Evolutionary conservation across 805 yeast species (phyloP).

Genomic region (Starmera dryadoides): DNA sequence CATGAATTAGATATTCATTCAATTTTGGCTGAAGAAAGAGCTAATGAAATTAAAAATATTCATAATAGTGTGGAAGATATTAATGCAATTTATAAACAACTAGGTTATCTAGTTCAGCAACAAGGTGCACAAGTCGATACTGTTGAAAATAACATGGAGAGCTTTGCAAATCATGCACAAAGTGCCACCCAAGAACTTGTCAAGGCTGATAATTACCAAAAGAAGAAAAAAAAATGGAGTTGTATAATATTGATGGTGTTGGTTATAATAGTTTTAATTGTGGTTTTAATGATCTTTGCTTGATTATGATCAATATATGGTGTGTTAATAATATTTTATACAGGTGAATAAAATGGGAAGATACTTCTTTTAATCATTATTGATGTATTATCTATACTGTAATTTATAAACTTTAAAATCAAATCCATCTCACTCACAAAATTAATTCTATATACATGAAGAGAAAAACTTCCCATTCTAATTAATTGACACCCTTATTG

Average conservation of each 20-base stretch:
- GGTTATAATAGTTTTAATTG: constrained; percentile 47
- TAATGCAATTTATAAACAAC: constrained; percentile 75
- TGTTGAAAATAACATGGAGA: constrained; percentile 70
- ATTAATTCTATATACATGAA: no score
- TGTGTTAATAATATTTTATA: not conserved
- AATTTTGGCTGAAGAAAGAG: constrained; percentile 62
- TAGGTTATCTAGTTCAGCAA: constrained; percentile 70
- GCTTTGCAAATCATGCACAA: constrained; percentile 55
- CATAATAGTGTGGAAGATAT: constrained; percentile 78
- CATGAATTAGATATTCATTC: constrained; percentile 59
- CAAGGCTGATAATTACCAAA: constrained; percentile 73
- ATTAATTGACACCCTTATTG: no score
- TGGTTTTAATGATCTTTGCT: constrained; percentile 42
- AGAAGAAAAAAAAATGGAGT: constrained; percentile 63
- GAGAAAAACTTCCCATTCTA: no score
- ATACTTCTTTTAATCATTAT: no score
- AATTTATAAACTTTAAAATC: no score
- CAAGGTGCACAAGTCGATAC: constrained; percentile 84
- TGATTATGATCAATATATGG: not conserved
- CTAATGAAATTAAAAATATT: constrained; percentile 62
- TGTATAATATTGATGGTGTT: constrained; percentile 57
- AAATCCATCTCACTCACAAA: no score
- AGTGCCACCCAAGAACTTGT: constrained; percentile 63
- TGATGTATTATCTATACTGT: no score
- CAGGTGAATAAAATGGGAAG: no score